phyloP scores from a whole-genome alignment of 345 rosid genomes.

The Eucalyptus tenuipes region DNA sequence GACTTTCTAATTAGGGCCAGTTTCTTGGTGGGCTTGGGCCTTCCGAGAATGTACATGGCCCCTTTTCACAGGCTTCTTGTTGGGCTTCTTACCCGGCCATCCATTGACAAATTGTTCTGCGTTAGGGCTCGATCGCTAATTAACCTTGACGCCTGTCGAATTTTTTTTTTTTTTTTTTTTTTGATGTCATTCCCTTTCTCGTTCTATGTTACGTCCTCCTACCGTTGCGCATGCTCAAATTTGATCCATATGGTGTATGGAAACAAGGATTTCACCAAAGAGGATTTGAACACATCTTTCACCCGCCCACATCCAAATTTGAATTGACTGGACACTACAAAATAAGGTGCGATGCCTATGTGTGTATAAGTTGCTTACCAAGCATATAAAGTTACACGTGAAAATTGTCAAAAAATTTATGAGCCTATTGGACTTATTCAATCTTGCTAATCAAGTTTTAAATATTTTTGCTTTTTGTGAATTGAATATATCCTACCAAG shows the following conservation, averaged over 20 bases:
- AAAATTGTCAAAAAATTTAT: no score
- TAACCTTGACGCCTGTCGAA: neutral
- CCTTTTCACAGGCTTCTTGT: neutral
- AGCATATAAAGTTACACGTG: fast-evolving
- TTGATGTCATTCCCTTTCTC: neutral
- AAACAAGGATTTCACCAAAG: neutral
- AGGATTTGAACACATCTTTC: neutral
- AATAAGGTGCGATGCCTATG: neutral
- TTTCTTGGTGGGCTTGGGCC: neutral
- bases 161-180: no score
- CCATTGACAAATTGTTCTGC: neutral
- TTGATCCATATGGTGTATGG: neutral
- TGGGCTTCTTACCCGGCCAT: neutral
- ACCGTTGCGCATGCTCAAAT: no score
- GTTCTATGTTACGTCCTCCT: neutral
- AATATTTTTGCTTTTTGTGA: fast-evolving
- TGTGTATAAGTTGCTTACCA: neutral
- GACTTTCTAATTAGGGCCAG: neutral
- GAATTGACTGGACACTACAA: no score
- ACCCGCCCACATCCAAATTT: neutral
- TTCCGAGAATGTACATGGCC: neutral
- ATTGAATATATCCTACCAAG: no score
- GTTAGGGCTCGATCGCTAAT: neutral
- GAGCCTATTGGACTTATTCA: no score
- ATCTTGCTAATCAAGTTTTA: no score